Evolutionary conservation across 495 filamentous ascomycete genomes (phyloP).

Genomic region (Pseudoneurospora amorphoporcata): DNA sequence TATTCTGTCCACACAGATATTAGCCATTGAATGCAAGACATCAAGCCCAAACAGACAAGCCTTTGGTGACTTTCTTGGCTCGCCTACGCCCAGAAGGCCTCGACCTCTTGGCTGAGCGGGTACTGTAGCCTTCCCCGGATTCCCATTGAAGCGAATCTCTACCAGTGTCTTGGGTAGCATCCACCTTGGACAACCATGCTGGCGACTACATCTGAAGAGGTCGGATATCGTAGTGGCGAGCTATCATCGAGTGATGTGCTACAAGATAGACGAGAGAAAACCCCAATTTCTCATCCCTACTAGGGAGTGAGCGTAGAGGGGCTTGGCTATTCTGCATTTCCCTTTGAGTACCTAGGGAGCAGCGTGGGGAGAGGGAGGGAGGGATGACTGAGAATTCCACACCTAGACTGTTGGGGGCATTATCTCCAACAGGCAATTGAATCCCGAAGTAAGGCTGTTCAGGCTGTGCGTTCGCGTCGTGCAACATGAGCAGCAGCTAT

Average conservation of each 20-base stretch:
- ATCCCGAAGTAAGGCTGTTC: neutral
- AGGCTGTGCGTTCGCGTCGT: neutral
- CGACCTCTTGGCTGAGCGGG: neutral
- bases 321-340: neutral
- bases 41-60: no score
- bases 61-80: no score
- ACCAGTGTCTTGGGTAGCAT: neutral
- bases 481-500: neutral
- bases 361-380: neutral
- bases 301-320: no score
- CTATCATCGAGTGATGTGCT: neutral
- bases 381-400: neutral
- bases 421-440: neutral
- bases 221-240: neutral
- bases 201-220: neutral
- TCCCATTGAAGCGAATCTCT: neutral
- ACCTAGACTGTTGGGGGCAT: neutral
- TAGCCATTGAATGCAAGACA: neutral
- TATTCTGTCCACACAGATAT: neutral
- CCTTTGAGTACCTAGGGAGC: neutral
- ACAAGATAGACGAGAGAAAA: neutral
- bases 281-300: no score
- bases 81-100: neutral
- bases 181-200: neutral
- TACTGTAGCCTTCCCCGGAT: neutral